These are phyloP conservation scores for Blastobotrys indianensis DNA, from an alignment of 1,139 yeast species.

Conservation along the genomic window DNA sequence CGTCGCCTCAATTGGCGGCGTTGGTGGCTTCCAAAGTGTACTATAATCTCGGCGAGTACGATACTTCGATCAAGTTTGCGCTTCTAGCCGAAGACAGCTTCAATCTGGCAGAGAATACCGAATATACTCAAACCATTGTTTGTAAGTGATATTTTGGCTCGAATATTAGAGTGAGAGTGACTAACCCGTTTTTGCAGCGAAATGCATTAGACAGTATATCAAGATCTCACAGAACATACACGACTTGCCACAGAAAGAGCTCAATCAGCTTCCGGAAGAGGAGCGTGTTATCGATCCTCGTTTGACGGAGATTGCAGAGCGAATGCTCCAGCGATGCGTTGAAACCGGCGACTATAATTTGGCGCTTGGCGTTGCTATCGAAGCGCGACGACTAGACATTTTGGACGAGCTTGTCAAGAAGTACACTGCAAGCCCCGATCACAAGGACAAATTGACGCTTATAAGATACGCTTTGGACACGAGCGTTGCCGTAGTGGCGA, in stretches of 20 bases:
- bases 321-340: constrained; percentile 79
- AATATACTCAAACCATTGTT: constrained; percentile 88
- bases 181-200: constrained; percentile 34
- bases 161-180: too few relatives aligned
- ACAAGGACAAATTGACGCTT: constrained; percentile 43
- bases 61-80: constrained; percentile 83
- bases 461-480: constrained; percentile 75
- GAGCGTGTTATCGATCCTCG: constrained; percentile 48
- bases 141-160: too few relatives aligned
- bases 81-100: constrained; percentile 79
- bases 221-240: constrained; percentile 53
- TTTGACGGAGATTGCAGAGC: constrained; percentile 67
- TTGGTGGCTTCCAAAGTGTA: constrained; percentile 89
- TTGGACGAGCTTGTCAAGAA: constrained; percentile 55
- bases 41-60: constrained; percentile 92
- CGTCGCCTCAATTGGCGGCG: constrained; percentile 80
- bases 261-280: constrained; percentile 18
- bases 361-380: constrained; percentile 88
- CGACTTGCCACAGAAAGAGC: constrained; percentile 32
- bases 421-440: constrained; percentile 33
- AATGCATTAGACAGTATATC: constrained; percentile 82
- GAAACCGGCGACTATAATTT: constrained; percentile 64
- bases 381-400: constrained; percentile 79
- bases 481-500: constrained; percentile 59
- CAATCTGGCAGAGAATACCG: constrained; percentile 58